Conservation (phyloP, 2,329 filamentous ascomycete genomes). For the Clonostachys solani region DNA sequence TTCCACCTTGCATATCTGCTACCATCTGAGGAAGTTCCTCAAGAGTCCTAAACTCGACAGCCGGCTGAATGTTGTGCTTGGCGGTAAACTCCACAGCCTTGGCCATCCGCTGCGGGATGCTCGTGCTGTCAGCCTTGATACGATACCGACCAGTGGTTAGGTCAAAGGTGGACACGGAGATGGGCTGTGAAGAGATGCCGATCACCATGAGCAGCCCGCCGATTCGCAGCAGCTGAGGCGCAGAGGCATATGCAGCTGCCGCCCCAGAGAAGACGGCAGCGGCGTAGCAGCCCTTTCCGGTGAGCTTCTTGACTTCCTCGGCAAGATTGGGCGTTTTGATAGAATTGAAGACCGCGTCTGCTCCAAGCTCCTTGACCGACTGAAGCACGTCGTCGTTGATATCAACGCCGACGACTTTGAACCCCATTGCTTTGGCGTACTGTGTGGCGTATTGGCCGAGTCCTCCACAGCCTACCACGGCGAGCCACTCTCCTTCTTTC, state of each 20-base stretch:
- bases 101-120: slow-evolving; percentile 33
- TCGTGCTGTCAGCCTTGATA: slow-evolving; percentile 33
- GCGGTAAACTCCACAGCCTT: slow-evolving; percentile 37
- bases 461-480: slow-evolving; percentile 36
- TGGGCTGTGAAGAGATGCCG: slow-evolving; percentile 27
- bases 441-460: slow-evolving; percentile 40
- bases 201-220: slow-evolving; percentile 36
- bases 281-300: slow-evolving; percentile 31
- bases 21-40: slow-evolving; percentile 31
- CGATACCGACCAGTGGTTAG: slow-evolving; percentile 30
- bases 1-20: slow-evolving; percentile 27
- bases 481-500: slow-evolving; percentile 30
- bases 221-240: slow-evolving; percentile 25
- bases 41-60: slow-evolving; percentile 28
- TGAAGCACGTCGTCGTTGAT: slow-evolving; percentile 34
- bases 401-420: slow-evolving; percentile 35
- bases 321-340: slow-evolving; percentile 26
- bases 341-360: slow-evolving; percentile 37
- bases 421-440: slow-evolving; percentile 39
- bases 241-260: slow-evolving; percentile 11
- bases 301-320: slow-evolving; percentile 31
- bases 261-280: slow-evolving; percentile 32
- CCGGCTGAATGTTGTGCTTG: slow-evolving; percentile 32
- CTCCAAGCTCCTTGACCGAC: slow-evolving; percentile 29
- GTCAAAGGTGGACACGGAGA: slow-evolving; percentile 30